Percentiles rank a stretch among this genome's conserved stretches.
phyloP scores from a whole-genome alignment of 495 filamentous ascomycete species.

The Neurospora sp. region DNA sequence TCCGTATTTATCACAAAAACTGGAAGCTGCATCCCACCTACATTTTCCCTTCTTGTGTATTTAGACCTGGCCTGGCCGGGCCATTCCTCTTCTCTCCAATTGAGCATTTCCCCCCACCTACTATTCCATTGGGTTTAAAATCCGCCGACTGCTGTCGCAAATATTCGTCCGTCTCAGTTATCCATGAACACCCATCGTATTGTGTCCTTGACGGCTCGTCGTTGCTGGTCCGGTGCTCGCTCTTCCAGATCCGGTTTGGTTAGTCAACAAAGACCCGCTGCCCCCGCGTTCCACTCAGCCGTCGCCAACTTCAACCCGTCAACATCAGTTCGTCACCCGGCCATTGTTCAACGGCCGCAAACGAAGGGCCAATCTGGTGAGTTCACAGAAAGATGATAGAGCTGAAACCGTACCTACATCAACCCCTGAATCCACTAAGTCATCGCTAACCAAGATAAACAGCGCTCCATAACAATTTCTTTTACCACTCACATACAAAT shows the following conservation, averaged over 20 bases:
- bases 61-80: no score
- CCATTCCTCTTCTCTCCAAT: no score
- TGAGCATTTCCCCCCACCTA: no score
- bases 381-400: no score
- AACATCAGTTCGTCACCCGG: not conserved
- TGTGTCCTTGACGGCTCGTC: not conserved
- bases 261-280: not conserved
- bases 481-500: not conserved
- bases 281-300: not conserved
- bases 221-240: not conserved
- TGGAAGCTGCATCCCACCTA: no score
- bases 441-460: not conserved
- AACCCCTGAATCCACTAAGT: not conserved
- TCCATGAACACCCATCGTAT: not conserved
- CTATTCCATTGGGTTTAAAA: not conserved
- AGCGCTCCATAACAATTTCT: not conserved
- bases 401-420: not conserved
- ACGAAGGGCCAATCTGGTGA: no score
- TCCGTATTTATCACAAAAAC: no score
- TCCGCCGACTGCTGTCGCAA: not conserved
- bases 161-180: not conserved
- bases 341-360: not conserved
- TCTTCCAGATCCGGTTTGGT: not conserved
- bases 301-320: not conserved
- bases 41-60: no score